phyloP scores from a whole-genome alignment of 768 basidiomycete species.

The Leccinum subgranulosum region DNA sequence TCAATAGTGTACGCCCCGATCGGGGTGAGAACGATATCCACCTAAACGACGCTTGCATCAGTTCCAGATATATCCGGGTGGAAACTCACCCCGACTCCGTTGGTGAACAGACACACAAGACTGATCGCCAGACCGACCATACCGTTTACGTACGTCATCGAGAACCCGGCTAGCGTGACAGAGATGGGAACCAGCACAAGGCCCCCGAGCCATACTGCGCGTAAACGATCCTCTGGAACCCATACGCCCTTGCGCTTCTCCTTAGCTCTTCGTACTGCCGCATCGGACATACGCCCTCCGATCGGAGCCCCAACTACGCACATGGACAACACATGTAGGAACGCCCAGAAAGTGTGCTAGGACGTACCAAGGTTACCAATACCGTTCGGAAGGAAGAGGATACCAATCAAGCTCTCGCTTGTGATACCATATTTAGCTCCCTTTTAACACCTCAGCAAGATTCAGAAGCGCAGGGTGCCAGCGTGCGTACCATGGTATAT shows the following conservation, averaged over 20 bases:
- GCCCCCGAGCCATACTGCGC: constrained; percentile 46
- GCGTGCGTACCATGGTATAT: constrained; percentile 52
- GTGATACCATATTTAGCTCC: constrained; percentile 38
- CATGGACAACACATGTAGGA: neutral
- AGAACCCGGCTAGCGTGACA: constrained; percentile 44
- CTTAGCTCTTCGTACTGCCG: constrained; percentile 45
- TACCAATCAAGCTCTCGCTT: constrained; percentile 22
- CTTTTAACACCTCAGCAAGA: constrained; percentile 30
- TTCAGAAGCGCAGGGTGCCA: neutral
- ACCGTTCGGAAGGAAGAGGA: constrained; percentile 25
- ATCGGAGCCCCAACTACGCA: constrained; percentile 55
- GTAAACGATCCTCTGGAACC: constrained; percentile 69
- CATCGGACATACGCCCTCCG: constrained; percentile 58
- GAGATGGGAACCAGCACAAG: constrained; percentile 52
- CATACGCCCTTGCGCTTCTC: constrained; percentile 50
- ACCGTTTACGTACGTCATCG: constrained; percentile 50
- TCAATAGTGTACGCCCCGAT: constrained; percentile 58
- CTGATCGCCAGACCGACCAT: constrained; percentile 47
- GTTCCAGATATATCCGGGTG: neutral
- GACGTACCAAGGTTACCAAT: constrained; percentile 24
- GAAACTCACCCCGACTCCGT: constrained; percentile 57
- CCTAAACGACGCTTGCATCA: constrained; percentile 32
- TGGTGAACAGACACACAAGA: constrained; percentile 56
- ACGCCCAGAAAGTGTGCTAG: neutral
- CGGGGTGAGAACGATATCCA: constrained; percentile 55